phyloP scores from a whole-genome alignment of 495 filamentous ascomycete genomes.

The Trichoderma gamsii region DNA sequence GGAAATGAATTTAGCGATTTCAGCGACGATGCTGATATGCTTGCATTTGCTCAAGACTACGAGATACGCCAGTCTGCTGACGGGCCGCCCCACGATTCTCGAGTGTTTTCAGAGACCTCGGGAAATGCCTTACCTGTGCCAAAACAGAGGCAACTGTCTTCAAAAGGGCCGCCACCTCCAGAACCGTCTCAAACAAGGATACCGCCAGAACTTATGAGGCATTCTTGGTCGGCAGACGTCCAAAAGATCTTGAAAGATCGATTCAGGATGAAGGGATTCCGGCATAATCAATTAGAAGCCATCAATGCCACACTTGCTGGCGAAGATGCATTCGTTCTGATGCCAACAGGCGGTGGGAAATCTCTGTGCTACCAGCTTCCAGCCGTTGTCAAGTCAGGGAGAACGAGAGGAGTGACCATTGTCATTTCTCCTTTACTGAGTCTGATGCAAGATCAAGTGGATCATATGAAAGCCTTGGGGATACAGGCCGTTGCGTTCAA shows the following conservation, averaged over 20 bases:
- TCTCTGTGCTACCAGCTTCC: slow-evolving; percentile 95
- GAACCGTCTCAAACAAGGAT: slow-evolving; percentile 22
- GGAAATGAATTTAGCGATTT: slow-evolving; percentile 58
- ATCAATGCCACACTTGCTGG: slow-evolving; percentile 87
- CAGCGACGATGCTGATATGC: slow-evolving; percentile 64
- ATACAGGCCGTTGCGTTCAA: slow-evolving; percentile 75
- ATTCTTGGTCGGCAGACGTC: slow-evolving; percentile 83
- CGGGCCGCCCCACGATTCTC: slow-evolving; percentile 19
- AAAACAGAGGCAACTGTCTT: not conserved
- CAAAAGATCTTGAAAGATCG: slow-evolving; percentile 65
- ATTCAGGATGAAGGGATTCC: slow-evolving; percentile 79
- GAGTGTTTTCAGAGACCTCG: slow-evolving; percentile 16
- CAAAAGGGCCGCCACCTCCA: not conserved
- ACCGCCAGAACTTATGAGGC: slow-evolving; percentile 36
- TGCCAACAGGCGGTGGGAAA: slow-evolving; percentile 97
- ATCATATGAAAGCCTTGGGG: slow-evolving; percentile 65
- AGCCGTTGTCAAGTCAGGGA: slow-evolving; percentile 72
- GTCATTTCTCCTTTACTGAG: slow-evolving; percentile 93
- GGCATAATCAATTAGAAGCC: slow-evolving; percentile 87
- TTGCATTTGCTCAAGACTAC: slow-evolving; percentile 53
- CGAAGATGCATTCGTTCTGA: slow-evolving; percentile 86
- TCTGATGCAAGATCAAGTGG: slow-evolving; percentile 93
- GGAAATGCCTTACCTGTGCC: slow-evolving; percentile 8
- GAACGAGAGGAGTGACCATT: slow-evolving; percentile 78
- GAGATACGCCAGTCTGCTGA: slow-evolving; percentile 39